Evolutionary conservation across 495 filamentous ascomycete genomes (phyloP), one percentile per base, ranked within the genome.

Genomic region (Cercophora sp.): DNA sequence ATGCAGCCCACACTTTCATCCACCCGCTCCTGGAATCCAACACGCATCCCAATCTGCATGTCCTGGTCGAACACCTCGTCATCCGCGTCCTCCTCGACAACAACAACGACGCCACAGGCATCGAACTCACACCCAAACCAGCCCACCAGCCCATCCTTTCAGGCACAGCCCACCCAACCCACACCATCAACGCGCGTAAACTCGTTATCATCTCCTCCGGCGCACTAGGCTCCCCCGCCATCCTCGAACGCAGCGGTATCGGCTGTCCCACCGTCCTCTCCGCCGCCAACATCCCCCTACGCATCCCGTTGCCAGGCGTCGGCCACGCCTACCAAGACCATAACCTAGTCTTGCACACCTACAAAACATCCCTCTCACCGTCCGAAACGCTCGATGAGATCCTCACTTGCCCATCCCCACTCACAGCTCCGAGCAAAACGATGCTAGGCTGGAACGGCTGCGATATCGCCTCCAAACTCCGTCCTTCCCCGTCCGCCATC

Each of bases 191-290:
- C 6, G 81, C 73, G 2, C 61, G 51, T 9, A 74, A 71, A 45
- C 44, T 82, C n/a, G 78, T 86, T 2, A 73, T 88, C 35, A 55
- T 84, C 1, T 80, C 82, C 1, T 77, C 76, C n/a, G 85, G 85
- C 8, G 59, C 77, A 8, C 67, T 78, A 16, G 72, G 76, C 11
- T 76, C 83, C 0, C 81, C 85, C 4, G 61, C 68, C 1, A 61
- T 87, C 2, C 70, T 86, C 8, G 82, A 87, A 57, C 71, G 82
- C 0, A 87, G 85, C 0, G 83, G 85, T 9, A 62, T 87, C 39
- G 83, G 83, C 18, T 52, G 52, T 13, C 60, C 52, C 2, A 55
- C 65, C 1, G 36, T 73, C n/a, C 64, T 78, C 8, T 26, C 67
- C 29, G 48, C 53, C 29, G 69, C 69, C 6, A 60, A 63, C 15